Base-by-base conservation (phyloP, 768 basidiomycete genomes). In the Fistulinella prunicolor region DNA sequence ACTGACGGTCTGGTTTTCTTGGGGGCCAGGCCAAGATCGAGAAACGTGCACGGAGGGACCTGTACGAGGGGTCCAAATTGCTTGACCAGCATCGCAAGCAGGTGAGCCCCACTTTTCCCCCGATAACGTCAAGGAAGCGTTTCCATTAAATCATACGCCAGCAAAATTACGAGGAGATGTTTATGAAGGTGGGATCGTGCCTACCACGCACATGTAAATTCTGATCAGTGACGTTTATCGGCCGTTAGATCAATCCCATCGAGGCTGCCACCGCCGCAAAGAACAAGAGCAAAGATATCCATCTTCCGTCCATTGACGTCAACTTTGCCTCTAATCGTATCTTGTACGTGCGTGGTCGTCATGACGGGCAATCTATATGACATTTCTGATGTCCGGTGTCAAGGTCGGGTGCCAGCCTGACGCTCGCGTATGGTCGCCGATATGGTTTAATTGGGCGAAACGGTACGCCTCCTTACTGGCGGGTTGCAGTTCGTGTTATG, bases 121-220 rank as follows among this genome's bases (percentile, higher is more conserved):
- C 35, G 1, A 19, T 30, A 13, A 17, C 4, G 12, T 34, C 23
- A 21, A 28, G 26, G 9, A n/a, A 13, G 14, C 22, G 19, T n/a
- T 28, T 30, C 46, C 26, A 42, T 37, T 12, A 10, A 6, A 6
- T 17, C 38, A 16, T n/a, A 4, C 36, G 4, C 17, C 58, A 98
- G 85, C 93, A 97, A 88, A 82, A 86, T 17, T 98, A 97, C 70
- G 95, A 98, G 64, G 96, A 99, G 64, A 86, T 99, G 83, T 99
- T 94, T 72, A 90, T 99, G 89, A 92, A 96, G 78, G 93, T 85
- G 44, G 43, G 53, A n/a, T n/a, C 20, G 9, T 10, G 20, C 32
- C 32, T 12, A n/a, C n/a, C n/a, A n/a, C n/a, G n/a, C n/a, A n/a
- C n/a, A n/a, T n/a, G n/a, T n/a, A n/a, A n/a, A n/a, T n/a, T n/a